phyloP scores from a whole-genome alignment of 2,329 filamentous ascomycete genomes.

The Epichloe coenophiala region DNA sequence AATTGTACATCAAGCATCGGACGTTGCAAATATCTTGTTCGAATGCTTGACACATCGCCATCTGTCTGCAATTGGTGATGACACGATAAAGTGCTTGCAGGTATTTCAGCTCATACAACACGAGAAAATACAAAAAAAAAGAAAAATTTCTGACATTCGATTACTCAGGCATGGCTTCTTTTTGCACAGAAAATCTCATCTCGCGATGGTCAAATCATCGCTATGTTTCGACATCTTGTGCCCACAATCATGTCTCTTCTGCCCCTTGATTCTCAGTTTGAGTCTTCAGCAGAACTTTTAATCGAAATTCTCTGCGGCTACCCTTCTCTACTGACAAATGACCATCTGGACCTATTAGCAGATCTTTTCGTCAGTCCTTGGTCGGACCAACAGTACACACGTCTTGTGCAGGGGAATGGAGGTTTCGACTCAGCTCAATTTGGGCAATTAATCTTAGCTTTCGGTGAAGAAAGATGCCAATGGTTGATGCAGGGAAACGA shows the following conservation, averaged over 20 bases:
- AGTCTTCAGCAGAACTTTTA: slow-evolving; percentile 48
- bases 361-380: slow-evolving; percentile 47
- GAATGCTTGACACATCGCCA: slow-evolving; percentile 17
- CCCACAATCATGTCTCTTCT: slow-evolving; percentile 48
- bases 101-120: slow-evolving; percentile 20
- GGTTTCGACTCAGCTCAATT: slow-evolving; percentile 53
- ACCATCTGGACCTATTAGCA: slow-evolving; percentile 44
- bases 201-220: slow-evolving; percentile 41
- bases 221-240: slow-evolving; percentile 46
- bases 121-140: neutral
- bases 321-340: slow-evolving; percentile 44
- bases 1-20: slow-evolving; percentile 26
- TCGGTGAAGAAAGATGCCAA: slow-evolving; percentile 51
- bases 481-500: slow-evolving; percentile 41
- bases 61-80: slow-evolving; percentile 29
- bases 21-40: slow-evolving; percentile 27
- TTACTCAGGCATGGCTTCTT: slow-evolving; percentile 52
- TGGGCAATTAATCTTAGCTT: slow-evolving; percentile 52
- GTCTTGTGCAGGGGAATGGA: slow-evolving; percentile 46
- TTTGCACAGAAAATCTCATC: slow-evolving; percentile 55
- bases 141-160: neutral
- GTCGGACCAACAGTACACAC: slow-evolving; percentile 41
- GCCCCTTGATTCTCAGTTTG: slow-evolving; percentile 42
- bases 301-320: slow-evolving; percentile 53
- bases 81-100: slow-evolving; percentile 48